Evolutionary conservation across 2,329 filamentous ascomycete species (phyloP), one percentile per base, ranked within the genome.

Genomic region (Didymella arachidicola): DNA sequence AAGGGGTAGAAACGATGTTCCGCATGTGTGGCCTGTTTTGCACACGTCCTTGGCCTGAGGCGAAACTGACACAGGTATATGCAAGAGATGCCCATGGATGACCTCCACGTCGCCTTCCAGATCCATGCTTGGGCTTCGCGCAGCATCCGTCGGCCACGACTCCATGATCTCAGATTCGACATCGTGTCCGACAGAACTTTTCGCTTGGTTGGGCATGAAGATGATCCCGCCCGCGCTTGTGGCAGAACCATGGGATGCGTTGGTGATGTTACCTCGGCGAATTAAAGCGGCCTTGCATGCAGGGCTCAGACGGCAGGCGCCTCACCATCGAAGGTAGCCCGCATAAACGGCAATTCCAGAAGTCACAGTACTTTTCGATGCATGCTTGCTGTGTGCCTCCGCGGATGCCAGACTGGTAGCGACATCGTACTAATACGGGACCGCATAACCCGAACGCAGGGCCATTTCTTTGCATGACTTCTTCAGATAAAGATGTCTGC

Each of bases 271-370:
- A 62, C 68, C 69, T 73, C 71, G 71, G 72, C 66, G 64, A 65
- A 68, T 66, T 66, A 57, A 60, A 53, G 59, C 59, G 55, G 57
- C 58, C 49, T 46, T 65, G 61, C 63, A 63, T 63, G 65, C 65
- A 65, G 59, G 61, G 66, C 69, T 69, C 64, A 67, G 62, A 72
- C 68, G 63, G 65, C 64, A 67, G 56, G 61, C 67, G 69, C 68
- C 68, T 69, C 70, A 70, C 65, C 67, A 70, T 65, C 60, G 34
- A 60, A 41, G 59, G 49, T 55, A 64, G 64, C 65, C 57, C 48
- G 67, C 69, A 69, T 69, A 59, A 69, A 68, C 64, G 64, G 70
- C 61, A 67, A 65, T 64, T 61, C 58, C 57, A 58, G 52, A 63
- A 53, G 62, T 60, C 59, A 62, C 62, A 63, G 63, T 61, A 44